These are phyloP conservation scores for Heterobasidion irregulare DNA, from an alignment of 1,284 basidiomycete genomes.

Conservation along the genomic window DNA sequence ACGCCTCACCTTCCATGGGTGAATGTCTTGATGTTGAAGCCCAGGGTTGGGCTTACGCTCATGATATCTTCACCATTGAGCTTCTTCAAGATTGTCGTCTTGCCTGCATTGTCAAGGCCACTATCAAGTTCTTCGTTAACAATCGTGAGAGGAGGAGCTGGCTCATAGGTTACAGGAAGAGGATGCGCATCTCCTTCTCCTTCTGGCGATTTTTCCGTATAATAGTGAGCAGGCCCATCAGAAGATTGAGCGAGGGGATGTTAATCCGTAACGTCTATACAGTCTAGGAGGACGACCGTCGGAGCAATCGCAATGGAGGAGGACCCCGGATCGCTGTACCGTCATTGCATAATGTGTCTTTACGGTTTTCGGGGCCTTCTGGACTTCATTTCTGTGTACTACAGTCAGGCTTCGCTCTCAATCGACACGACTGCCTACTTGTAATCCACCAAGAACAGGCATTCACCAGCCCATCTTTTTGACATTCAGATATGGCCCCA, in stretches of 20 bases:
- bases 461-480: too few relatives aligned
- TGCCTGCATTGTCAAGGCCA: conserved; percentile 98
- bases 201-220: conserved; percentile 95
- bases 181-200: conserved; percentile 91
- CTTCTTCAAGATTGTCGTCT: conserved; percentile 96
- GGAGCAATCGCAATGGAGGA: background rate
- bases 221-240: conserved; percentile 90
- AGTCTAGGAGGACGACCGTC: background rate
- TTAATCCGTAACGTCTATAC: background rate
- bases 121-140: conserved; percentile 30
- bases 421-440: background rate
- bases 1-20: conserved; percentile 76
- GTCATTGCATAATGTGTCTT: too few relatives aligned
- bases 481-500: conserved; percentile 54
- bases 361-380: too few relatives aligned
- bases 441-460: too few relatives aligned
- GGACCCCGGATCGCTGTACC: too few relatives aligned
- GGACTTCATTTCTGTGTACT: too few relatives aligned
- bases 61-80: conserved; percentile 87
- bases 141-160: background rate
- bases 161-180: conserved; percentile 69
- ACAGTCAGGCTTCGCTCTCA: background rate
- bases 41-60: conserved; percentile 87
- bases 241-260: background rate
- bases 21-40: conserved; percentile 98